Base-by-base conservation (phyloP, 495 filamentous ascomycete genomes). In the Aspergillus steynii region DNA sequence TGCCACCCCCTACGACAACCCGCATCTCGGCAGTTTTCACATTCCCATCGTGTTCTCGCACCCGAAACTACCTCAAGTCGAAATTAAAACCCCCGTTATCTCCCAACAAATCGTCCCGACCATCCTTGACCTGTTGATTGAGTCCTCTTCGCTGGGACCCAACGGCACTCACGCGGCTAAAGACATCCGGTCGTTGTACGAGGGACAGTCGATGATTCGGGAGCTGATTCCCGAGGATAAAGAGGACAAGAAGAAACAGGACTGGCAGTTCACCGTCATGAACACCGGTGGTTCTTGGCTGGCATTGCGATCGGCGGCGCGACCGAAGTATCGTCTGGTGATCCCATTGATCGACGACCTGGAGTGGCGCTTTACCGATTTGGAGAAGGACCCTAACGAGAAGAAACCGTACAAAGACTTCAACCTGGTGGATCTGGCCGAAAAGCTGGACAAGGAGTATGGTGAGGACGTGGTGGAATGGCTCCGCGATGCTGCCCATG, bases 211-310 rank as follows among this genome's bases (percentile, higher is more conserved):
- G 1, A 63, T 83, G 50, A 77, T 83, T 65, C 78, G 79, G 6
- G 65, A 71, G 2, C 61, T 72, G 42, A 60, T 70, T 37, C 66
- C 59, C 31, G 56, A 71, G 48, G 64, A 74, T 32, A 55, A 71
- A 56, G 64, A 76, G 46, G 76, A 75, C 52, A 71, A 72, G 27
- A 50, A 25, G 25, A 50, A 14, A 25, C 67, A 77, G 57, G 68
- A 74, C 55, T 83, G 78, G 79, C 78, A 82, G 56, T 81, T 81
- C 62, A 79, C 74, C 31, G 78, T 81, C 55, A 77, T 83, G 66
- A 83, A 83, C 62, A 80, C 80, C 0, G 80, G 80, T n/a, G 77
- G 79, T 1, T 72, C 77, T 1, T 73, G 75, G 70, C 68, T 83
- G 1, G 71, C 74, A 6, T 71, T 81, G 12, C 75, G 76, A 3